Evolutionary conservation across 352 stramenopile genomes (phyloP).

Genomic region (Pythium volutum): DNA sequence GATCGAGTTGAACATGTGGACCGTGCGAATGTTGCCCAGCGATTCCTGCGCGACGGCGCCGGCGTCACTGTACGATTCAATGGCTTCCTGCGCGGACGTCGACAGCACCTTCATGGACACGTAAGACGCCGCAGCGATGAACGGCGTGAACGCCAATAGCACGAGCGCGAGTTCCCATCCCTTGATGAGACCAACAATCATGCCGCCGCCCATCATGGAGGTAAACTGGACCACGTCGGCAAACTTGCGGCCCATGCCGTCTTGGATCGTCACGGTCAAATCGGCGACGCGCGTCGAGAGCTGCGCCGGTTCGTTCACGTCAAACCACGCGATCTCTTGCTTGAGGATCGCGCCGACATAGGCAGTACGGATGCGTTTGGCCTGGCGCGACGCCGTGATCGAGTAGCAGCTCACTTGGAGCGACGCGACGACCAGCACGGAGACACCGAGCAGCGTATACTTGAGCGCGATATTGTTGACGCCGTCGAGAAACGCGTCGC

Average conservation of each 20-base stretch:
- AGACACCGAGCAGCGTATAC: constrained; percentile 1
- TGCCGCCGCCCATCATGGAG: constrained; percentile 31
- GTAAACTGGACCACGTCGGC: constrained; percentile 30
- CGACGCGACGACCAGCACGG: neutral
- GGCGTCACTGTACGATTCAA: constrained; percentile 34
- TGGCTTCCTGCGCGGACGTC: constrained; percentile 8
- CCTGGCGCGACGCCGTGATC: constrained; percentile 7
- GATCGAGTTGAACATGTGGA: constrained; percentile 41
- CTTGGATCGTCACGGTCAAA: constrained; percentile 24
- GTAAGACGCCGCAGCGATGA: constrained; percentile 26
- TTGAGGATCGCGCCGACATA: constrained; percentile 3
- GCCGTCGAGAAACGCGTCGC: constrained; percentile 23
- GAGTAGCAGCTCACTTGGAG: constrained; percentile 4
- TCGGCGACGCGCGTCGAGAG: constrained; percentile 45
- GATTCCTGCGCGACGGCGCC: constrained; percentile 36
- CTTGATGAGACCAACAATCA: constrained; percentile 39
- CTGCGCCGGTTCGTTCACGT: constrained; percentile 20
- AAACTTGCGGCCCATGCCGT: constrained; percentile 29
- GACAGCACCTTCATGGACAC: constrained; percentile 4
- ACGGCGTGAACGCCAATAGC: constrained; percentile 34
- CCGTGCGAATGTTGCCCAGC: constrained; percentile 37
- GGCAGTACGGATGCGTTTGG: neutral
- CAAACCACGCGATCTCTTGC: constrained; percentile 5
- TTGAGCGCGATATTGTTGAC: constrained; percentile 3
- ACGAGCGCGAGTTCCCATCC: constrained; percentile 44